These are phyloP conservation scores for Lasiosphaeria ovina DNA, from an alignment of 495 filamentous ascomycete species.

Conservation along the genomic window DNA sequence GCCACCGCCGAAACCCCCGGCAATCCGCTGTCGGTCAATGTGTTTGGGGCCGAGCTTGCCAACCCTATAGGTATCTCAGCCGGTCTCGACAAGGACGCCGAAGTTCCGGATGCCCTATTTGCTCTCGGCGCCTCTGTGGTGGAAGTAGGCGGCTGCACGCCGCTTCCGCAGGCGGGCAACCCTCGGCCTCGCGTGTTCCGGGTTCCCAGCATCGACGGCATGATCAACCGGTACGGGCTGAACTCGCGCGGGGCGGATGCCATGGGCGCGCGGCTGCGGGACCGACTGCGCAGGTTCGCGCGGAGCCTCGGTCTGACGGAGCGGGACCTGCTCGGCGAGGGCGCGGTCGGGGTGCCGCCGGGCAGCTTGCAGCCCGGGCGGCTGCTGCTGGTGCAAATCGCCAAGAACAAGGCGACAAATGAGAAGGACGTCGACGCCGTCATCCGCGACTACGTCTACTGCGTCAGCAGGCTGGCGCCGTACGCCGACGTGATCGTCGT, in stretches of 20 bases:
- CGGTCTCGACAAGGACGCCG: slow-evolving; percentile 90
- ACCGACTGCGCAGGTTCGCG: slow-evolving; percentile 75
- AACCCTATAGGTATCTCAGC: slow-evolving; percentile 92
- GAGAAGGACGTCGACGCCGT: slow-evolving; percentile 83
- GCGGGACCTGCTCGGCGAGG: slow-evolving; percentile 63
- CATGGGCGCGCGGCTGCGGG: slow-evolving; percentile 75
- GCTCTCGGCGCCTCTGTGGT: slow-evolving; percentile 78
- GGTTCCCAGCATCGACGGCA: slow-evolving; percentile 70
- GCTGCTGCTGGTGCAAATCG: slow-evolving; percentile 87
- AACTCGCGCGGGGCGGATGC: slow-evolving; percentile 87
- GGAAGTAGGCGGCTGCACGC: slow-evolving; percentile 89
- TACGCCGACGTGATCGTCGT: slow-evolving; percentile 96
- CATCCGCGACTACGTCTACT: slow-evolving; percentile 78
- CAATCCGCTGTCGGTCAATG: slow-evolving; percentile 44
- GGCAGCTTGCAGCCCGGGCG: slow-evolving; percentile 73
- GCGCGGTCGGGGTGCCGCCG: slow-evolving; percentile 59
- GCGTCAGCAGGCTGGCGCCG: slow-evolving; percentile 72
- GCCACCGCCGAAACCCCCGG: slow-evolving; percentile 17
- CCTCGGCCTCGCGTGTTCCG: slow-evolving; percentile 84
- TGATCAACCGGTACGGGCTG: slow-evolving; percentile 95
- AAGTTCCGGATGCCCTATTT: slow-evolving; percentile 78
- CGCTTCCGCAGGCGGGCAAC: slow-evolving; percentile 81
- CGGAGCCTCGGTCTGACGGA: slow-evolving; percentile 67
- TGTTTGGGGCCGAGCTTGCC: slow-evolving; percentile 74
- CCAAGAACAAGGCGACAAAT: slow-evolving; percentile 91